Conservation (phyloP, 306 rosid genomes). For the Casuarina glauca region DNA sequence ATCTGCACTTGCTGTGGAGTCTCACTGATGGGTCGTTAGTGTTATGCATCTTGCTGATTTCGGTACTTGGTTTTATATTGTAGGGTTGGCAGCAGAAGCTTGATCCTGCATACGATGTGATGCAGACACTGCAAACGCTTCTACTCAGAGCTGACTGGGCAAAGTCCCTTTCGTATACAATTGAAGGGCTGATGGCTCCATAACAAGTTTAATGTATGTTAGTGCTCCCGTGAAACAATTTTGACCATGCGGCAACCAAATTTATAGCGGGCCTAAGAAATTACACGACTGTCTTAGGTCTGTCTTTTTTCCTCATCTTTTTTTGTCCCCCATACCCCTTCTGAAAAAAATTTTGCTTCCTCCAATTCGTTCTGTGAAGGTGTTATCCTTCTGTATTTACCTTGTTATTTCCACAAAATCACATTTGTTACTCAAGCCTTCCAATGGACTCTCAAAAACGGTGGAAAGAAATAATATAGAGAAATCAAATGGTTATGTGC, state of each 20-base stretch:
- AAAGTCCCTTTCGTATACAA: constrained; percentile 81
- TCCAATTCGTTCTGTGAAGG: constrained; percentile 17
- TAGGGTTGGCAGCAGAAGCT: constrained; percentile 99
- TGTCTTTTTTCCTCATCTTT: constrained; percentile 1
- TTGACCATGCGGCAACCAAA: constrained; percentile 46
- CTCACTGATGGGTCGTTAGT: constrained; percentile 3
- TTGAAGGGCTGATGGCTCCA: constrained; percentile 99
- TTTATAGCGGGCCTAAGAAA: constrained; percentile 33
- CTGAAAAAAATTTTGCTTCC: constrained; percentile 4
- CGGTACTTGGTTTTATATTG: constrained; percentile 25
- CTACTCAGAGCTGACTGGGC: constrained; percentile 98
- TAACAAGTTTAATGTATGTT: constrained; percentile 30
- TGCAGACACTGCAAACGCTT: constrained; percentile 89
- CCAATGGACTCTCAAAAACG: constrained; percentile 27
- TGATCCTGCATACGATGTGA: constrained; percentile 86
- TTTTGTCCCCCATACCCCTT: not conserved
- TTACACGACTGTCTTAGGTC: constrained; percentile 6
- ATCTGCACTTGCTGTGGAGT: not conserved
- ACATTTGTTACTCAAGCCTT: constrained; percentile 30
- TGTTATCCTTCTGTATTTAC: constrained; percentile 28
- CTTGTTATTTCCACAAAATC: constrained; percentile 17
- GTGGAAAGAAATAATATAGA: not conserved
- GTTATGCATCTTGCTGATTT: constrained; percentile 21
- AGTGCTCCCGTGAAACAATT: constrained; percentile 48
- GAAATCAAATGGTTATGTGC: constrained; percentile 5